Evolutionary conservation across 2,329 filamentous ascomycete species (phyloP).

Genomic region (Calonectria henricotiae): DNA sequence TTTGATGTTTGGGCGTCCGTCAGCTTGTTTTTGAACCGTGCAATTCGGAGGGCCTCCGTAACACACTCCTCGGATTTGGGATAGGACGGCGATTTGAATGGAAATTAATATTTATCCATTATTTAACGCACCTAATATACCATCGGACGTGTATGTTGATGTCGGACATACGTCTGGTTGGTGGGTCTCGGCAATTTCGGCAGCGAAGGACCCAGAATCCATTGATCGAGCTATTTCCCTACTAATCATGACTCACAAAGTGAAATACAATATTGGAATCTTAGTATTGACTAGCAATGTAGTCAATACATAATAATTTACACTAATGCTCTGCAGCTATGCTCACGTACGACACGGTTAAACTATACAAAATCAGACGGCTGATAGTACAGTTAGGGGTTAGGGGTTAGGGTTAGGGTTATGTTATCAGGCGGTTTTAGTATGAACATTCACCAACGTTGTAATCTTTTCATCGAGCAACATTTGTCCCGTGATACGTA

Average conservation of each 20-base stretch:
- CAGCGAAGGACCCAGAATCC: background rate
- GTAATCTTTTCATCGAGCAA: too few species aligned
- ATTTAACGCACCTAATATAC: background rate
- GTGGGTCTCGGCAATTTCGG: background rate
- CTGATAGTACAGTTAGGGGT: too few species aligned
- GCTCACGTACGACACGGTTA: too few species aligned
- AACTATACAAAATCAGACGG: too few species aligned
- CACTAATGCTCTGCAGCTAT: too few species aligned
- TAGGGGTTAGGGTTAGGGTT: too few species aligned
- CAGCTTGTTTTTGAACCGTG: background rate
- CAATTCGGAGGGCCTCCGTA: background rate
- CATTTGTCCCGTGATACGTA: too few species aligned
- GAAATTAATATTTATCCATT: background rate
- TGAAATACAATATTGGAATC: background rate
- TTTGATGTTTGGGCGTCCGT: too few species aligned
- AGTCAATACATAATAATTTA: background rate
- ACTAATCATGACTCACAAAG: fast-evolving
- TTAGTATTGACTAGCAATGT: too few species aligned
- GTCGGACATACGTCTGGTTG: background rate
- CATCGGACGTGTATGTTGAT: background rate
- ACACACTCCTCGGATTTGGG: background rate
- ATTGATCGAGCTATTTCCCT: background rate
- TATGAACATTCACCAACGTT: too few species aligned
- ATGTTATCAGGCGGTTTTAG: too few species aligned
- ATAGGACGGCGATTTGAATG: background rate